Evolutionary conservation across 2,329 filamentous ascomycete species (phyloP).

Genomic region (Metarhizium guizhouense): DNA sequence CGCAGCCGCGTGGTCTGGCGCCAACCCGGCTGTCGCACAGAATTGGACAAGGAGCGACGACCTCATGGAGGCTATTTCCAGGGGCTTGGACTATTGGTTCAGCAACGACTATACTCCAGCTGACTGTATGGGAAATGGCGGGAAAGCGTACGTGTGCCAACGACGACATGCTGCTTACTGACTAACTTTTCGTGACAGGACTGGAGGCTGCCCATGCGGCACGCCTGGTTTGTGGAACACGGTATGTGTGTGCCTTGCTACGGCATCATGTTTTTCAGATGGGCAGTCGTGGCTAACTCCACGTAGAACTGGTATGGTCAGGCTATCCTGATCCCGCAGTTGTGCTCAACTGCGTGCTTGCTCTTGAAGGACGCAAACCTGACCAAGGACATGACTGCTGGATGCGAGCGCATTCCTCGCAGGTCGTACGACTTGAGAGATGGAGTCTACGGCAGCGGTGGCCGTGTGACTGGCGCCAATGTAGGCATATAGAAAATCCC

Average conservation of each 20-base stretch:
- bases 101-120: constrained; percentile 12
- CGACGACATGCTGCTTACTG: background rate
- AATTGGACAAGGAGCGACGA: constrained; percentile 9
- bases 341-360: constrained; percentile 13
- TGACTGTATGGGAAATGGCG: constrained; percentile 14
- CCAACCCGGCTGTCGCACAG: constrained; percentile 9
- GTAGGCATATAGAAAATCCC: constrained; percentile 1
- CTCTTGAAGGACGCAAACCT: constrained; percentile 12
- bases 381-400: constrained; percentile 7
- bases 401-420: constrained; percentile 13
- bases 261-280: background rate
- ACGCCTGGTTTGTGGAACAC: constrained; percentile 12
- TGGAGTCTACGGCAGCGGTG: constrained; percentile 10
- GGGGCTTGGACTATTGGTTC: constrained; percentile 15
- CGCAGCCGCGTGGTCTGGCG: constrained; percentile 15
- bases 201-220: constrained; percentile 1
- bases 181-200: constrained; percentile 5
- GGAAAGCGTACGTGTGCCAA: background rate
- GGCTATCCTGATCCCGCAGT: constrained; percentile 13
- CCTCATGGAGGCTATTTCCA: constrained; percentile 9
- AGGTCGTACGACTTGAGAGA: constrained; percentile 13
- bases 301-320: constrained; percentile 16
- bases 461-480: constrained; percentile 13
- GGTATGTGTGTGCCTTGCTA: background rate
- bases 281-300: background rate